phyloP scores from a whole-genome alignment of 2,329 filamentous ascomycete genomes.

The Aspergillus eucalypticola region DNA sequence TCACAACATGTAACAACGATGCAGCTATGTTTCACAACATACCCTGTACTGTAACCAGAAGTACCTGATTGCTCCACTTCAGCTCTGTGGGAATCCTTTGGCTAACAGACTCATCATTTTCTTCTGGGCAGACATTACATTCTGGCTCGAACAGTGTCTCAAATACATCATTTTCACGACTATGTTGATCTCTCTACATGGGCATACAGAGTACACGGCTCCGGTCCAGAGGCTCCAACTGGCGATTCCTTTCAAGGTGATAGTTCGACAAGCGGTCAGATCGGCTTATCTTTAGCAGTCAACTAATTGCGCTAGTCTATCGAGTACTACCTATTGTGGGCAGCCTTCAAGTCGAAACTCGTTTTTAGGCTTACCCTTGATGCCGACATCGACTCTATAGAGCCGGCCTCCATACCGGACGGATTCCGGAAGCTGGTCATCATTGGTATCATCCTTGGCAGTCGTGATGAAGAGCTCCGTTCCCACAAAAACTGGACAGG shows the following conservation, averaged over 20 bases:
- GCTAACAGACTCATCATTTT: background rate
- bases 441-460: constrained; percentile 68
- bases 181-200: background rate
- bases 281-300: background rate
- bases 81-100: background rate
- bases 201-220: background rate
- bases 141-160: background rate
- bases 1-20: background rate
- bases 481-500: constrained; percentile 78
- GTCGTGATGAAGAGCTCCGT: constrained; percentile 76
- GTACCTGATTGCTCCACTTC: background rate
- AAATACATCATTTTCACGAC: background rate
- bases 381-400: constrained; percentile 76
- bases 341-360: constrained; percentile 58
- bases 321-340: background rate
- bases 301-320: background rate
- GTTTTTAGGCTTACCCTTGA: constrained; percentile 63
- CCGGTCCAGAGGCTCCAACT: background rate
- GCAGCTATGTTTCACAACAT: background rate
- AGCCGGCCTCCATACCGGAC: constrained; percentile 67
- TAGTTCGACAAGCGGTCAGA: background rate
- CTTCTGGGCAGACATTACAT: background rate
- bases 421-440: constrained; percentile 59
- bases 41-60: background rate
- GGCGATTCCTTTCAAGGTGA: background rate